phyloP scores from a whole-genome alignment of 1,139 yeast genomes.

The Geotrichum candidum region DNA sequence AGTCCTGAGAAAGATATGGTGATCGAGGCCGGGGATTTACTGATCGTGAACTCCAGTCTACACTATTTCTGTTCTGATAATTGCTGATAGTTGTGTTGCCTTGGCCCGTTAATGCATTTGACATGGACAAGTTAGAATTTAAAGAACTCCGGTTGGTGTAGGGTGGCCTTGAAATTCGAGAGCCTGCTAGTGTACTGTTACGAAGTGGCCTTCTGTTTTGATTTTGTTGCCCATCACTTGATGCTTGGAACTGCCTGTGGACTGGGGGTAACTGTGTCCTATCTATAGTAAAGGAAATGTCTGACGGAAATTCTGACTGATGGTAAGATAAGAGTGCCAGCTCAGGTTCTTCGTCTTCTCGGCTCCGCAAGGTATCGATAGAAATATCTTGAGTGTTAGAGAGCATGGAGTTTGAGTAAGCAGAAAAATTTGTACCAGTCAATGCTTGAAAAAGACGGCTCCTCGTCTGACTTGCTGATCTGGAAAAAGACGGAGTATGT shows the following conservation, averaged over 20 bases:
- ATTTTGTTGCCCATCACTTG: not conserved
- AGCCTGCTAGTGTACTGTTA: not conserved
- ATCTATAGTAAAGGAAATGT: not conserved
- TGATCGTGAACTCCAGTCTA: not conserved
- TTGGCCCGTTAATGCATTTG: not conserved
- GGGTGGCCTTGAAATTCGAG: not conserved
- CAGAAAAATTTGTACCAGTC: not conserved
- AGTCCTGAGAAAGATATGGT: not conserved
- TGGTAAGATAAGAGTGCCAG: conserved; percentile 9
- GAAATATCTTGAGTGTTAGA: not conserved
- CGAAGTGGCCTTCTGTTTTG: not conserved
- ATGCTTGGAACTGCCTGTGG: not conserved
- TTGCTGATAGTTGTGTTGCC: not conserved
- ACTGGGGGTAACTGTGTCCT: not conserved
- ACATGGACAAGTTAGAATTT: not conserved
- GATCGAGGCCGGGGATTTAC: not conserved
- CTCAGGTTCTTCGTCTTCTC: conserved; percentile 13
- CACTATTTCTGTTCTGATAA: not conserved
- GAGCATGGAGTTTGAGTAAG: not conserved
- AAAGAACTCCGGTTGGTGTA: not conserved
- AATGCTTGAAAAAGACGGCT: not conserved
- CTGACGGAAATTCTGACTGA: not conserved
- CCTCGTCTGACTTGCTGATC: not conserved
- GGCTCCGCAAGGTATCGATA: conserved; percentile 1
- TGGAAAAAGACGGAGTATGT: not conserved